phyloP scores from a whole-genome alignment of 2,329 filamentous ascomycete genomes.

The Esteya vermicola region DNA sequence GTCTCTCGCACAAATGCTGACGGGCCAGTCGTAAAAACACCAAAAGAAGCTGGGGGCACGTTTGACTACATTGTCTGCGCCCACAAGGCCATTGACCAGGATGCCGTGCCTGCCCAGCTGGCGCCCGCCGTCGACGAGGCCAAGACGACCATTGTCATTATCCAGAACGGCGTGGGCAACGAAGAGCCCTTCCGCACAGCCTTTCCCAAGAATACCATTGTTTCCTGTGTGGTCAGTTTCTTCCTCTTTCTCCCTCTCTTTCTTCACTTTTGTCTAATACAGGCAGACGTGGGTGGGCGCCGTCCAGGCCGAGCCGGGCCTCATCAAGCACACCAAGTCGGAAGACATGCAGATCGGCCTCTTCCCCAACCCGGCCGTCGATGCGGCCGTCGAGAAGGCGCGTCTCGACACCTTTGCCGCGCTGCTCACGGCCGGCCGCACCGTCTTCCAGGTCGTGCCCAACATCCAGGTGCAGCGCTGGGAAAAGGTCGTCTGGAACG shows the following conservation, averaged over 20 bases:
- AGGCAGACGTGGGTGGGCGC: too few species aligned
- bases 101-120: neutral
- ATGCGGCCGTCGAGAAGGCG: neutral
- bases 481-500: slow-evolving; percentile 4
- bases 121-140: neutral
- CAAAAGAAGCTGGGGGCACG: too few species aligned
- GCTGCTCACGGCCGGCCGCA: neutral
- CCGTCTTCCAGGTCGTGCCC: neutral
- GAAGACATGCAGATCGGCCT: slow-evolving; percentile 1
- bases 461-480: slow-evolving; percentile 3
- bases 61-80: slow-evolving; percentile 5
- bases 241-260: too few species aligned
- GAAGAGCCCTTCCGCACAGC: neutral
- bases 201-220: slow-evolving; percentile 1
- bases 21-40: too few species aligned
- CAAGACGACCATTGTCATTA: slow-evolving; percentile 1
- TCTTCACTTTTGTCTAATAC: too few species aligned
- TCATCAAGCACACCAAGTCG: slow-evolving; percentile 1
- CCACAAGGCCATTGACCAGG: slow-evolving; percentile 2
- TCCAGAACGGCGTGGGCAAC: slow-evolving; percentile 6
- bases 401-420: too few species aligned
- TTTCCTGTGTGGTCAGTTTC: slow-evolving; percentile 3
- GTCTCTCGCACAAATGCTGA: too few species aligned
- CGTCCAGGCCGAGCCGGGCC: slow-evolving; percentile 1
- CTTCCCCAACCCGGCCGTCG: too few species aligned